Conservation (phyloP, 2,329 filamentous ascomycete genomes). For the Trichoderma pleuroti region DNA sequence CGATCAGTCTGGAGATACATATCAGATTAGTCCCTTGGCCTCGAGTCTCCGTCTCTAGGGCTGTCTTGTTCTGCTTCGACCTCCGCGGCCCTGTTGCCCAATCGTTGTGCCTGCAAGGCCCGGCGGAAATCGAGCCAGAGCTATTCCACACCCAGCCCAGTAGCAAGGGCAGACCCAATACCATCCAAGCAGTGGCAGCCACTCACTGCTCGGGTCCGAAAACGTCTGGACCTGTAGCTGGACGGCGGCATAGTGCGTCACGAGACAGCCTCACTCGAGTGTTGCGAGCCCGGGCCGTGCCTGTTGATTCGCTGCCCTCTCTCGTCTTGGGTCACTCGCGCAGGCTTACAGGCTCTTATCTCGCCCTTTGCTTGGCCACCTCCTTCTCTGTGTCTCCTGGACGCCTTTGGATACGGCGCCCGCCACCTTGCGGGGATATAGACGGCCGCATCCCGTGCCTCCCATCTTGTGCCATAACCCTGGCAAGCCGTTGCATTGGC, state of each 20-base stretch:
- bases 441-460: background rate
- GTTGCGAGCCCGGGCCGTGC: background rate
- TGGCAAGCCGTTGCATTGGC: background rate
- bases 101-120: background rate
- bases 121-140: background rate
- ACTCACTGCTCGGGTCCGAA: background rate
- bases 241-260: slow-evolving; percentile 6
- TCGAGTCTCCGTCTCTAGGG: background rate
- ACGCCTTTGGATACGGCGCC: slow-evolving; percentile 2
- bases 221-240: background rate
- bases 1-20: background rate
- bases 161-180: background rate
- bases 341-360: slow-evolving; percentile 5
- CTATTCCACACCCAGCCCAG: background rate
- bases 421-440: slow-evolving; percentile 7
- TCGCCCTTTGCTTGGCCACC: background rate
- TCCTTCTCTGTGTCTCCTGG: background rate
- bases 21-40: background rate
- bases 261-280: slow-evolving; percentile 14
- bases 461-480: background rate
- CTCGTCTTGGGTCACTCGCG: background rate
- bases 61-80: background rate
- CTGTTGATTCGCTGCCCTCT: background rate
- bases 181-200: background rate
- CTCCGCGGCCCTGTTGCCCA: background rate